Evolutionary conservation across 345 rosid genomes (phyloP).

Genomic region (Xanthoceras sorbifolium): DNA sequence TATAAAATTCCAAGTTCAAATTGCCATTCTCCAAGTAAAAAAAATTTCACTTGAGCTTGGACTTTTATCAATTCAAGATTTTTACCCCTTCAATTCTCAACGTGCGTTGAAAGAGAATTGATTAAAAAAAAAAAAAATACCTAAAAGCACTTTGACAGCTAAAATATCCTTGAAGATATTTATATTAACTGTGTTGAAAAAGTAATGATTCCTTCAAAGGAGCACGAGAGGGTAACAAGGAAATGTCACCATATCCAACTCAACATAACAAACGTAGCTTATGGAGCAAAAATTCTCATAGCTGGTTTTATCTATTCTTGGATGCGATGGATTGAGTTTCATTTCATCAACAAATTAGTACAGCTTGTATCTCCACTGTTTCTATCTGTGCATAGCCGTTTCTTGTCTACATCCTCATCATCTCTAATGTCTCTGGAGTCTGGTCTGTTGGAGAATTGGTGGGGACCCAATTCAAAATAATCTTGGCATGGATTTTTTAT

Average conservation of each 20-base stretch:
- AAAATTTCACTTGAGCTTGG: too few relatives aligned
- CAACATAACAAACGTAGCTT: neutral
- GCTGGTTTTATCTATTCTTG: neutral
- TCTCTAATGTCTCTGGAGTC: neutral
- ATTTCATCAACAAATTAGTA: neutral
- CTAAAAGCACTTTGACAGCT: neutral
- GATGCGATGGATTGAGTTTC: neutral
- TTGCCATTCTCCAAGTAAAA: too few relatives aligned
- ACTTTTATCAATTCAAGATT: too few relatives aligned
- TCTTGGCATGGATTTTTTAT: too few relatives aligned
- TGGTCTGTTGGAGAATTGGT: too few relatives aligned
- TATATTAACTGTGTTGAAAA: too few relatives aligned
- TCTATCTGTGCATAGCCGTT: neutral
- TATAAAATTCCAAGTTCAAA: too few relatives aligned
- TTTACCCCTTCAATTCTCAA: too few relatives aligned
- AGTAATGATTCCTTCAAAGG: neutral
- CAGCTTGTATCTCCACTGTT: neutral
- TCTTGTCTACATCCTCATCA: neutral
- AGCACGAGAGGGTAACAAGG: neutral
- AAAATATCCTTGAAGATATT: too few relatives aligned
- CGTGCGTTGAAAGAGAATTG: too few relatives aligned
- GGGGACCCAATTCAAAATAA: neutral
- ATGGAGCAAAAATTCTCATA: neutral
- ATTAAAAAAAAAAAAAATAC: too few relatives aligned
- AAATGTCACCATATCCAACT: neutral